Evolutionary conservation across 768 basidiomycete genomes (phyloP).

Genomic region (Dacryopinax spathularia): DNA sequence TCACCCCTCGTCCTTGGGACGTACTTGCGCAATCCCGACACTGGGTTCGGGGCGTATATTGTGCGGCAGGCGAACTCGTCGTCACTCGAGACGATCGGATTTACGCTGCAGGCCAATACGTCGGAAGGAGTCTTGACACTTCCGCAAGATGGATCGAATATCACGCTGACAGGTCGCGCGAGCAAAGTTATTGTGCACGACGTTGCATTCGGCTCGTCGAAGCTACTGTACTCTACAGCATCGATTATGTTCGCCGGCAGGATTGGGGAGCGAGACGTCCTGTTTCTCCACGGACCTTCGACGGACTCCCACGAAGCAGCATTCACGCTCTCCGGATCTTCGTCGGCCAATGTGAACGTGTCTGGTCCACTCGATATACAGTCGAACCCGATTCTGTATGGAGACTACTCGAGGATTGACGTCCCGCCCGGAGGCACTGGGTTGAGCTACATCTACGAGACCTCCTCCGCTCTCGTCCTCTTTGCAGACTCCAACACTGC

Average conservation of each 20-base stretch:
- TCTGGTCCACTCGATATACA: not conserved
- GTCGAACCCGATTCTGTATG: slow-evolving; percentile 14
- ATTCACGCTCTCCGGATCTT: slow-evolving; percentile 30
- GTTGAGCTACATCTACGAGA: slow-evolving; percentile 51
- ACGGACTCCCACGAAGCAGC: slow-evolving; percentile 42
- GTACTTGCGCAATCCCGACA: slow-evolving; percentile 53
- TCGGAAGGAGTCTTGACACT: slow-evolving; percentile 38
- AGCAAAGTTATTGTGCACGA: slow-evolving; percentile 61
- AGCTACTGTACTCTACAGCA: slow-evolving; percentile 55
- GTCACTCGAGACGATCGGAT: slow-evolving; percentile 29
- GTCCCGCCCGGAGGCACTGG: slow-evolving; percentile 45
- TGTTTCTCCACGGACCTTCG: slow-evolving; percentile 47
- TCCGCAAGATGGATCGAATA: slow-evolving; percentile 38
- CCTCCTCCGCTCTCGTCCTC: slow-evolving; percentile 49
- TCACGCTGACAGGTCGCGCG: slow-evolving; percentile 56
- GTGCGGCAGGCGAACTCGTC: slow-evolving; percentile 53
- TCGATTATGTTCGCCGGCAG: slow-evolving; percentile 50
- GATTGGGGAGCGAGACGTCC: slow-evolving; percentile 48
- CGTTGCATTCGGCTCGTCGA: slow-evolving; percentile 52
- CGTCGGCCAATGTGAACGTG: not conserved
- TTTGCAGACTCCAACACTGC: slow-evolving; percentile 53
- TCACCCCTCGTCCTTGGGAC: slow-evolving; percentile 44
- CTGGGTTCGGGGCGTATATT: slow-evolving; percentile 51
- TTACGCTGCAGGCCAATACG: slow-evolving; percentile 48
- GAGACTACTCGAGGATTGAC: slow-evolving; percentile 32